Evolutionary conservation across 2,329 filamentous ascomycete species (phyloP).

Genomic region (Aureobasidium sp.): DNA sequence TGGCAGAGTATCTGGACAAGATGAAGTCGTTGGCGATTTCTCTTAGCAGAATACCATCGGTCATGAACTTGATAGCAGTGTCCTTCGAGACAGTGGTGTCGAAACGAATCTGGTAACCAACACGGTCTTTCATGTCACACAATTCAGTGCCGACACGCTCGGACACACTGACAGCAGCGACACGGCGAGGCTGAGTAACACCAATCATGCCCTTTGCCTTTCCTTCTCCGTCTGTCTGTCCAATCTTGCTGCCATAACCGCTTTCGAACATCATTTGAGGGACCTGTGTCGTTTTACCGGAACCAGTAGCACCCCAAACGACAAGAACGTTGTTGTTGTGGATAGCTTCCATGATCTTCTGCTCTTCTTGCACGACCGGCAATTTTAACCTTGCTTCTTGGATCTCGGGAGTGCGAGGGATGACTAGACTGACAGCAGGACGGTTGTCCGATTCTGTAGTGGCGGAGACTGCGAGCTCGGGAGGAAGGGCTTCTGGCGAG

Average conservation of each 20-base stretch:
- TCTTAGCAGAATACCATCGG: conserved; percentile 86
- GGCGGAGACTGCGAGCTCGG: conserved; percentile 54
- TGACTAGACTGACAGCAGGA: conserved; percentile 68
- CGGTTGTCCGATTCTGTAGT: conserved; percentile 47
- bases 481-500: conserved; percentile 64
- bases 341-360: conserved; percentile 96
- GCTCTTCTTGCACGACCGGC: conserved; percentile 89
- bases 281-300: conserved; percentile 94
- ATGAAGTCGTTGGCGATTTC: conserved; percentile 88
- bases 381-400: conserved; percentile 72
- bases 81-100: conserved; percentile 73
- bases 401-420: conserved; percentile 64
- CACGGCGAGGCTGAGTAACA: conserved; percentile 87
- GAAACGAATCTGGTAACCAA: conserved; percentile 90
- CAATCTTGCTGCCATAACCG: conserved; percentile 72
- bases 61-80: conserved; percentile 98
- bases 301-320: conserved; percentile 90
- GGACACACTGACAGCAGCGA: conserved; percentile 94
- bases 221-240: conserved; percentile 27
- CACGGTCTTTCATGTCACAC: conserved; percentile 65
- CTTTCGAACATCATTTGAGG: conserved; percentile 95
- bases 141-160: conserved; percentile 84
- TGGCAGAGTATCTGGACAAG: conserved; percentile 80
- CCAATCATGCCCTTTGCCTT: conserved; percentile 77
- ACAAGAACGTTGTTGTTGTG: conserved; percentile 86